These are phyloP conservation scores for Pyricularia sp. DNA, from an alignment of 2,329 filamentous ascomycete genomes.

Conservation along the genomic window DNA sequence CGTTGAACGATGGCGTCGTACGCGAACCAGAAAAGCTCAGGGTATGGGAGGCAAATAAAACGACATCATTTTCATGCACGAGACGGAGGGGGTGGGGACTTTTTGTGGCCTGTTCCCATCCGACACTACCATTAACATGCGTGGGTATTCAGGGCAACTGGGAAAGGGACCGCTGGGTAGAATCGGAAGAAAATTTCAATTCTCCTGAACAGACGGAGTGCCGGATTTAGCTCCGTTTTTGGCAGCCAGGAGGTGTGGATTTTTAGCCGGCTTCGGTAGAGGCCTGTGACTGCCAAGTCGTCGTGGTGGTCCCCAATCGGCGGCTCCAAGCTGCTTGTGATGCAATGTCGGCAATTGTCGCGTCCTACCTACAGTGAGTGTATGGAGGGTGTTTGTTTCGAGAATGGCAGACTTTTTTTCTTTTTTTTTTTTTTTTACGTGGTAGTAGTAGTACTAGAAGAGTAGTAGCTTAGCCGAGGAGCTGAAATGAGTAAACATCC, in stretches of 20 bases:
- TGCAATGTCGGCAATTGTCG: neutral
- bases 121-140: neutral
- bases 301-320: neutral
- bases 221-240: neutral
- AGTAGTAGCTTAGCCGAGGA: neutral
- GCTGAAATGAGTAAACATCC: neutral
- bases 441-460: too few relatives aligned
- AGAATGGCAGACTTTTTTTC: neutral
- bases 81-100: neutral
- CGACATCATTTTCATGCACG: neutral
- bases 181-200: neutral
- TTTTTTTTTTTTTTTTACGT: too few relatives aligned
- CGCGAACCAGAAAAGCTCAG: neutral
- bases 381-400: neutral
- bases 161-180: neutral
- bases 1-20: neutral
- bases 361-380: neutral
- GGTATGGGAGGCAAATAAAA: neutral
- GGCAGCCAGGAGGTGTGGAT: neutral
- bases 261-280: neutral
- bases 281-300: neutral
- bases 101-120: neutral
- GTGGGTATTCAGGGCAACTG: neutral
- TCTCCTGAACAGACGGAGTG: neutral
- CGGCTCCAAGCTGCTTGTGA: neutral